Evolutionary conservation across 2,329 filamentous ascomycete genomes (phyloP).

Genomic region (Grosmannia clavigera): DNA sequence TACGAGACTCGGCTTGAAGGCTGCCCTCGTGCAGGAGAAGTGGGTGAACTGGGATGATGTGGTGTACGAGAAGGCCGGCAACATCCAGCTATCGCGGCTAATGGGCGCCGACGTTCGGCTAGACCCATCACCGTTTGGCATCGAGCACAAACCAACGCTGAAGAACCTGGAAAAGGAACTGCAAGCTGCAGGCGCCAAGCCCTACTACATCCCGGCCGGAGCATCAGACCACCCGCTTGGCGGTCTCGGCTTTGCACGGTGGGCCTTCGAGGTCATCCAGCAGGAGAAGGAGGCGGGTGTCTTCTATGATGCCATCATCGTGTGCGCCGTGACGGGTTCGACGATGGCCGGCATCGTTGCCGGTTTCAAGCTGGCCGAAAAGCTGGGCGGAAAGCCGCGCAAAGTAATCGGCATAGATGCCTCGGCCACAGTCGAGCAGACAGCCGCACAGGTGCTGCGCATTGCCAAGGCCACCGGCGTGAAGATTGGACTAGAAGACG

Average conservation of each 20-base stretch:
- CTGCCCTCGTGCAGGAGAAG: conserved; percentile 50
- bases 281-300: conserved; percentile 50
- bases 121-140: conserved; percentile 49
- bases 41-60: conserved; percentile 53
- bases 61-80: conserved; percentile 52
- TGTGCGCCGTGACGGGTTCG: conserved; percentile 59
- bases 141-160: conserved; percentile 55
- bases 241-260: conserved; percentile 57
- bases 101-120: conserved; percentile 54
- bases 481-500: conserved; percentile 48
- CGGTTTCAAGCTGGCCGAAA: conserved; percentile 54
- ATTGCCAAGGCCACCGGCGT: conserved; percentile 52
- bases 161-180: conserved; percentile 33
- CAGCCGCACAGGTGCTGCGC: conserved; percentile 50
- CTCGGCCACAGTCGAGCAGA: conserved; percentile 46
- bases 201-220: conserved; percentile 62
- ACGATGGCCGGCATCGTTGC: conserved; percentile 63
- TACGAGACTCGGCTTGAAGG: conserved; percentile 41
- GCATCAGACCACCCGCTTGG: conserved; percentile 59
- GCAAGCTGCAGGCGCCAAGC: conserved; percentile 28
- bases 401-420: conserved; percentile 58
- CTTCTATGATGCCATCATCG: conserved; percentile 56
- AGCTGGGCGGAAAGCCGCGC: conserved; percentile 27
- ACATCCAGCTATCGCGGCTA: conserved; percentile 56
- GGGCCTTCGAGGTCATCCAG: conserved; percentile 54